Percentiles rank a stretch among this genome's conserved stretches.
Conservation (phyloP, 2,329 filamentous ascomycete species). For the Pochonia chlamydosporia region DNA sequence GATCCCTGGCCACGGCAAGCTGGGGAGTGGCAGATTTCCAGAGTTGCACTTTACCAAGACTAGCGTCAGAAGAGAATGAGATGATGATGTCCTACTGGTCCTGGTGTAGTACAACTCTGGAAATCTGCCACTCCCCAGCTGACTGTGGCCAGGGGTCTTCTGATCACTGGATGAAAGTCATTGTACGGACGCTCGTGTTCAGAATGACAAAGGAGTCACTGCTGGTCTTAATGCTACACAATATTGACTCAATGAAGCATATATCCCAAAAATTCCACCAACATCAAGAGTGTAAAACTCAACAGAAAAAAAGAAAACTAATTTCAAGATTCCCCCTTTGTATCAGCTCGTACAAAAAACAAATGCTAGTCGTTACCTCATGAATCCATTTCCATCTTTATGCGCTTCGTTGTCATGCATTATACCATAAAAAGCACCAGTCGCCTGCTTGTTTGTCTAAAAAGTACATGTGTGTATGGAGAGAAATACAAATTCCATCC, state of each 20-base stretch:
- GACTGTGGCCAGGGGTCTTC: too few relatives aligned
- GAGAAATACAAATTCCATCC: not conserved
- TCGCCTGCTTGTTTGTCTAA: constrained; percentile 1
- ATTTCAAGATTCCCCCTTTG: not conserved
- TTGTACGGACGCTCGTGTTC: not conserved
- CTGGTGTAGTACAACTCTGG: too few relatives aligned
- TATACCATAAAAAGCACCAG: not conserved
- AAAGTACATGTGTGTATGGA: not conserved
- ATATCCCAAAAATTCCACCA: not conserved
- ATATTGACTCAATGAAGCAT: not conserved
- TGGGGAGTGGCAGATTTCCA: too few relatives aligned
- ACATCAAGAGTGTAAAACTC: not conserved
- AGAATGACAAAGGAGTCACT: not conserved
- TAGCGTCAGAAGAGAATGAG: too few relatives aligned
- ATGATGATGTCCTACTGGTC: too few relatives aligned
- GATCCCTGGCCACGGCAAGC: too few relatives aligned
- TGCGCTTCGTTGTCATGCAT: not conserved
- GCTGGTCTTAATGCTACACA: not conserved
- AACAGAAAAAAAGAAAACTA: not conserved
- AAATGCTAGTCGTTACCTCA: not conserved
- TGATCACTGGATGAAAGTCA: too few relatives aligned
- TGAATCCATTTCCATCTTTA: not conserved
- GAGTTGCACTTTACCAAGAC: too few relatives aligned
- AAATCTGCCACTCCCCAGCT: too few relatives aligned
- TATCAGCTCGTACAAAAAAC: not conserved